A percentile compares a stretch with the other conserved stretches of the same genome.
phyloP scores from a whole-genome alignment of 352 stramenopile species.

The Phytopythium boreale region DNA sequence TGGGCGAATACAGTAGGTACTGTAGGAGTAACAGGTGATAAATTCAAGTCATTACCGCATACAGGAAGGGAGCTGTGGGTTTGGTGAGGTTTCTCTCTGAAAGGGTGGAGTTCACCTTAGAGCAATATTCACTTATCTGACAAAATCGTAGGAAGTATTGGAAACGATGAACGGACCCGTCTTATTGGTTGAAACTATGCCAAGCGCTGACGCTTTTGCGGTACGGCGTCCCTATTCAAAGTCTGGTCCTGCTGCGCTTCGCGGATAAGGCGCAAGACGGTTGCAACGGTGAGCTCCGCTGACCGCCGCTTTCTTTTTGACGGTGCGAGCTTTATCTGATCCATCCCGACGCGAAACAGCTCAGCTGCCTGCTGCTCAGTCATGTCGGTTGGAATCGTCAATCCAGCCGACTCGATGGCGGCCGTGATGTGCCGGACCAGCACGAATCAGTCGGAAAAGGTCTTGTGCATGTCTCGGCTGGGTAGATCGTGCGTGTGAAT shows the following conservation, averaged over 20 bases:
- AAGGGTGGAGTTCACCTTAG: too few species aligned
- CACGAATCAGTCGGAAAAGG: conserved; percentile 7
- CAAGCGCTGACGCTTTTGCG: too few species aligned
- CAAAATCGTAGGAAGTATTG: too few species aligned
- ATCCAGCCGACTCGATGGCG: not conserved
- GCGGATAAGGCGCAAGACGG: not conserved
- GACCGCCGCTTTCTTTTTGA: not conserved
- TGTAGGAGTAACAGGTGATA: too few species aligned
- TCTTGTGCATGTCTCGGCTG: conserved; percentile 6
- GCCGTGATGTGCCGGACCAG: conserved; percentile 5
- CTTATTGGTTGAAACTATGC: too few species aligned
- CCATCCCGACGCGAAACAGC: not conserved
- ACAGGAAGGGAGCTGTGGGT: too few species aligned
- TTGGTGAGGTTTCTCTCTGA: too few species aligned
- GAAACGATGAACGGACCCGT: too few species aligned
- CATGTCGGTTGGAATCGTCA: not conserved
- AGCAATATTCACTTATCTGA: too few species aligned
- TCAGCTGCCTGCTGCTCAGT: not conserved
- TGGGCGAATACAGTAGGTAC: too few species aligned
- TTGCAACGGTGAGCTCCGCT: not conserved
- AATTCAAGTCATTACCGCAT: too few species aligned
- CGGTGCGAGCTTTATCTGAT: not conserved
- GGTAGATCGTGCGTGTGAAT: conserved; percentile 9
- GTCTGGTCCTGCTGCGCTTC: not conserved
- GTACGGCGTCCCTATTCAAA: too few species aligned